Evolutionary conservation across 768 basidiomycete genomes (phyloP).

Genomic region (Rhodocollybia butyracea): DNA sequence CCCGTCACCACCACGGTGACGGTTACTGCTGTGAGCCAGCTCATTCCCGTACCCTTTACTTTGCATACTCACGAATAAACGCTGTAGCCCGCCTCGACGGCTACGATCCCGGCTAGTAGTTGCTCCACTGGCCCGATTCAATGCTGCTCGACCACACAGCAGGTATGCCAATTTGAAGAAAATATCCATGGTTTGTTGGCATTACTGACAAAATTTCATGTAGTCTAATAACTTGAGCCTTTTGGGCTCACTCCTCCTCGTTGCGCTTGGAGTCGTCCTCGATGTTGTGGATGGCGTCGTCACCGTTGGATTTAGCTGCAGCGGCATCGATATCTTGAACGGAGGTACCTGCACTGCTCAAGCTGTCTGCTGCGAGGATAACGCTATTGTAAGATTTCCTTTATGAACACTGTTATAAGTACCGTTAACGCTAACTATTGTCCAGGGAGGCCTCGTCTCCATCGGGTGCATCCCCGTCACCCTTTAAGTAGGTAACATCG

Average conservation of each 20-base stretch:
- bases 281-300: not conserved
- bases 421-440: no score
- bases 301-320: conserved; percentile 5
- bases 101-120: not conserved
- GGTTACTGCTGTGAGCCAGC: not conserved
- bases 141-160: not conserved
- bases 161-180: not conserved
- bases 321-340: conserved; percentile 6
- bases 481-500: no score
- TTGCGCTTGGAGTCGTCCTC: conserved; percentile 3
- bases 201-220: not conserved
- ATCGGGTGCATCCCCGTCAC: no score
- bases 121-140: conserved; percentile 1
- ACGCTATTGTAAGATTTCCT: conserved; percentile 8
- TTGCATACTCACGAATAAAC: no score
- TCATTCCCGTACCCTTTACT: not conserved
- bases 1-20: conserved; percentile 2
- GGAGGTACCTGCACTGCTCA: conserved; percentile 6
- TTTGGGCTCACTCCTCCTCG: not conserved
- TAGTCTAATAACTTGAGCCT: not conserved
- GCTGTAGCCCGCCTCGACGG: not conserved
- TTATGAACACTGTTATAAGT: no score
- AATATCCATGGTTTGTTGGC: not conserved
- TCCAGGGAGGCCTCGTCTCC: no score
- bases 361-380: conserved; percentile 10